A percentile compares a stretch with the other conserved stretches of the same genome.
Conservation (phyloP, 805 yeast genomes). For the Spencermartinsiella europaea region DNA sequence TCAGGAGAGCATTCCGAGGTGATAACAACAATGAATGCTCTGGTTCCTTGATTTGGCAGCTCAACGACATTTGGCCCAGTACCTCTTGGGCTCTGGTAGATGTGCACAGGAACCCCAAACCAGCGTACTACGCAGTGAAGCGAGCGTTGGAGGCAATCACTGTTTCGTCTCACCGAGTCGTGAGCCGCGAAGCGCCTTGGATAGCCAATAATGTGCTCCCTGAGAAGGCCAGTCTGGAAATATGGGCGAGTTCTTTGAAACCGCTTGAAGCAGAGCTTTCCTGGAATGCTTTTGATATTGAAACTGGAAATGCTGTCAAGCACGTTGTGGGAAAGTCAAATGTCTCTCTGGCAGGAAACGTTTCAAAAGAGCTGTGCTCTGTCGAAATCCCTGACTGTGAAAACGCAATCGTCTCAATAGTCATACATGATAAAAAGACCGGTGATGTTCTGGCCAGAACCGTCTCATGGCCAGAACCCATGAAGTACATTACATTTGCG, state of each 20-base stretch:
- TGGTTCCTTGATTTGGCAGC: slow-evolving; percentile 50
- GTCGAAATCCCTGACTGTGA: background rate
- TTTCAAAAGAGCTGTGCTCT: background rate
- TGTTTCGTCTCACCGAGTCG: slow-evolving; percentile 32
- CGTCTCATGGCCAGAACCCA: slow-evolving; percentile 8
- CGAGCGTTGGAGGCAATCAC: slow-evolving; percentile 35
- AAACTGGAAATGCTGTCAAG: background rate
- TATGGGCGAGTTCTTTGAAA: slow-evolving; percentile 2
- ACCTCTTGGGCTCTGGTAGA: slow-evolving; percentile 47
- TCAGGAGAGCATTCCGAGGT: slow-evolving; percentile 42
- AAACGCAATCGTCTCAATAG: slow-evolving; percentile 1
- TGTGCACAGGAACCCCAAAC: slow-evolving; percentile 37
- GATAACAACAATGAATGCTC: slow-evolving; percentile 34
- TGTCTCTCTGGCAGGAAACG: background rate
- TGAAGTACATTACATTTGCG: slow-evolving; percentile 2
- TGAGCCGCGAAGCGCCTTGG: slow-evolving; percentile 6
- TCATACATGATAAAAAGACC: background rate
- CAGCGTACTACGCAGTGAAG: slow-evolving; percentile 43
- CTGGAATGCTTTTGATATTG: slow-evolving; percentile 2
- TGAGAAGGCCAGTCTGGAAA: background rate
- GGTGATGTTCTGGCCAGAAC: slow-evolving; percentile 1
- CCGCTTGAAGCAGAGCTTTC: background rate
- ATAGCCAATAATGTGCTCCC: background rate
- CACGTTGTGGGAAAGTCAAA: background rate
- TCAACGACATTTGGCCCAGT: slow-evolving; percentile 49